Conservation (phyloP, 1,284 basidiomycete species). For the Anthracocystis panici-leucophaei region DNA sequence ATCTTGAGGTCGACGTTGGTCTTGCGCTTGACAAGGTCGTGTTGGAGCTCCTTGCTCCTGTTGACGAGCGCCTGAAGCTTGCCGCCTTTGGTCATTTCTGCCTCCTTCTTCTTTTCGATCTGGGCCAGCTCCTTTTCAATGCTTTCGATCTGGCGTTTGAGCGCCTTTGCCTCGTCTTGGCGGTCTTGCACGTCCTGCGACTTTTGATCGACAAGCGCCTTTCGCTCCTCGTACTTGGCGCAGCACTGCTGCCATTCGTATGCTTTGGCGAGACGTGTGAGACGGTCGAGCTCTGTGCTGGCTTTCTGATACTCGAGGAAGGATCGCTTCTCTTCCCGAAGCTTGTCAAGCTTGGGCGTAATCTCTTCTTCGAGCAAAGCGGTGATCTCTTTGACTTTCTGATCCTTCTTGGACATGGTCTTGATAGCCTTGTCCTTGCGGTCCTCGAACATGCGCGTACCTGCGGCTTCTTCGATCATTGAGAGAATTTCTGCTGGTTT, state of each 20-base stretch:
- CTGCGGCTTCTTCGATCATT: conserved; percentile 98
- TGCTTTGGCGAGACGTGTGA: conserved; percentile 84
- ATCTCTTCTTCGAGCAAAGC: conserved; percentile 83
- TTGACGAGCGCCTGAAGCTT: conserved; percentile 84
- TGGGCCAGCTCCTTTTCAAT: conserved; percentile 73
- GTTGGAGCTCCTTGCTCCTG: conserved; percentile 81
- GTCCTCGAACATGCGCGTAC: conserved; percentile 99
- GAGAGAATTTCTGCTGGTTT: conserved; percentile 96
- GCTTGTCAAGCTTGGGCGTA: conserved; percentile 90
- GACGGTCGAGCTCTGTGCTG: conserved; percentile 87
- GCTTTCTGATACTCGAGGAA: conserved; percentile 93
- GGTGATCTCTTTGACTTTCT: conserved; percentile 88
- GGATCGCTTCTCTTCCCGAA: conserved; percentile 88
- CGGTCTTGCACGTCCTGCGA: conserved; percentile 65
- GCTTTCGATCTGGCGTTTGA: conserved; percentile 65
- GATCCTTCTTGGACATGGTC: conserved; percentile 98
- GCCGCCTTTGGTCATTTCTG: conserved; percentile 79
- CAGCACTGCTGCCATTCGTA: conserved; percentile 81
- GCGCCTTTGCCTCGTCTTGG: conserved; percentile 68
- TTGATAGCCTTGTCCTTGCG: conserved; percentile 96
- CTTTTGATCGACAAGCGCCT: conserved; percentile 66
- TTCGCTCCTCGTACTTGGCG: conserved; percentile 70
- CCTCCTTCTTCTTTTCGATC: conserved; percentile 73
- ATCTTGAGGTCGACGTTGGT: conserved; percentile 89
- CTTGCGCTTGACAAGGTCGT: conserved; percentile 85